Percentiles rank a stretch among this genome's conserved stretches.
These are phyloP conservation scores for Geotrichum macrosporum DNA, from an alignment of 1,139 yeast species.

Conservation along the genomic window DNA sequence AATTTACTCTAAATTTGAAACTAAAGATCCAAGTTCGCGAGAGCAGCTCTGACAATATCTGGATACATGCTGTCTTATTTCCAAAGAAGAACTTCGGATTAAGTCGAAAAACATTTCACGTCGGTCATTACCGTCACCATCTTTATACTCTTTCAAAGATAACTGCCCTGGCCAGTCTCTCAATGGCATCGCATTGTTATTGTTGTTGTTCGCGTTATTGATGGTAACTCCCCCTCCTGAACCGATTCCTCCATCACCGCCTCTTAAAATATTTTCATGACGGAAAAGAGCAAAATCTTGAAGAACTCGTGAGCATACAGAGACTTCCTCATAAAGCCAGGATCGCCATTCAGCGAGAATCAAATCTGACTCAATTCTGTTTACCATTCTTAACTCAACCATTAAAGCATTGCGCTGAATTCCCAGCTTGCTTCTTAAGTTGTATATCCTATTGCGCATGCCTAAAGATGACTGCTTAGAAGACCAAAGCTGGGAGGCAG, in stretches of 20 bases:
- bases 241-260: background rate
- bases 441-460: constrained; percentile 41
- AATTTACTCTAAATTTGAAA: background rate
- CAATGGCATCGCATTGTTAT: no score
- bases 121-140: background rate
- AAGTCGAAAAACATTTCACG: background rate
- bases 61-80: constrained; percentile 11
- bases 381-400: constrained; percentile 64
- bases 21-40: constrained; percentile 6
- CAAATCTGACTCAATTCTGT: constrained; percentile 63
- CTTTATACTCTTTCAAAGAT: no score
- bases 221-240: no score
- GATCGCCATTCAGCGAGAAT: constrained; percentile 66
- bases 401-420: constrained; percentile 70
- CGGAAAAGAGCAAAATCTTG: constrained; percentile 14
- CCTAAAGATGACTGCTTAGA: constrained; percentile 11
- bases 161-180: no score
- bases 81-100: constrained; percentile 2
- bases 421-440: constrained; percentile 60
- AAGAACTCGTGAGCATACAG: constrained; percentile 23
- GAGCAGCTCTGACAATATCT: constrained; percentile 17
- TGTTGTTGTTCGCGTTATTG: no score
- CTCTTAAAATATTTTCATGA: background rate
- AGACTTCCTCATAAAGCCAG: constrained; percentile 66
- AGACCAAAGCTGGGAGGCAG: background rate